Conservation (phyloP, 108 stramenopile genomes). For the Chaetoceros muelleri region DNA sequence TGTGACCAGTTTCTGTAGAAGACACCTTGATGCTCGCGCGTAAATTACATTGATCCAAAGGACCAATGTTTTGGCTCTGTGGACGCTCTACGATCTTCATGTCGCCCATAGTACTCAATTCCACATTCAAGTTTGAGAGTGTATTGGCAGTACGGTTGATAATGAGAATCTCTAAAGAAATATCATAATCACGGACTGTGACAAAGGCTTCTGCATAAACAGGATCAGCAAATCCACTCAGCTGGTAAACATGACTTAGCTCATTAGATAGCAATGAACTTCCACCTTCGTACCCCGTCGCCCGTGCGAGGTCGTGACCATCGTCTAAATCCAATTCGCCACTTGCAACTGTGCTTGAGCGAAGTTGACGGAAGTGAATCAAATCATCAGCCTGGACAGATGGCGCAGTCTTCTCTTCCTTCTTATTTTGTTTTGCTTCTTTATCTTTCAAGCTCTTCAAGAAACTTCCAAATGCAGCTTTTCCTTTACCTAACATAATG, state of each 20-base stretch:
- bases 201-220: slow-evolving; percentile 98
- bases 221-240: slow-evolving; percentile 97
- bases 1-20: slow-evolving; percentile 98
- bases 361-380: slow-evolving; percentile 98
- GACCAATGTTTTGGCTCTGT: slow-evolving; percentile 91
- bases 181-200: slow-evolving; percentile 99
- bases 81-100: slow-evolving; percentile 99
- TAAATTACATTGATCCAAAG: slow-evolving; percentile 88
- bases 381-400: slow-evolving; percentile 89
- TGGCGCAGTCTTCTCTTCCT: slow-evolving; percentile 25
- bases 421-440: slow-evolving; percentile 44
- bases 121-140: slow-evolving; percentile 92
- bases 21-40: slow-evolving; percentile 97
- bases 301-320: slow-evolving; percentile 92
- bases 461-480: slow-evolving; percentile 55
- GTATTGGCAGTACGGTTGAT: slow-evolving; percentile 97
- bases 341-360: slow-evolving; percentile 65
- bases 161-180: slow-evolving; percentile 93
- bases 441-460: slow-evolving; percentile 66
- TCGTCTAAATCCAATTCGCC: slow-evolving; percentile 97
- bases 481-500: slow-evolving; percentile 68
- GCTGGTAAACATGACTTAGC: slow-evolving; percentile 89
- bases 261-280: slow-evolving; percentile 45
- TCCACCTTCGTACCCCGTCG: slow-evolving; percentile 71
- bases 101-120: slow-evolving; percentile 98